Percentiles rank a stretch among this genome's conserved stretches.
Evolutionary conservation across 2,329 filamentous ascomycete species (phyloP).

Genomic region (Trichoderma sp.): DNA sequence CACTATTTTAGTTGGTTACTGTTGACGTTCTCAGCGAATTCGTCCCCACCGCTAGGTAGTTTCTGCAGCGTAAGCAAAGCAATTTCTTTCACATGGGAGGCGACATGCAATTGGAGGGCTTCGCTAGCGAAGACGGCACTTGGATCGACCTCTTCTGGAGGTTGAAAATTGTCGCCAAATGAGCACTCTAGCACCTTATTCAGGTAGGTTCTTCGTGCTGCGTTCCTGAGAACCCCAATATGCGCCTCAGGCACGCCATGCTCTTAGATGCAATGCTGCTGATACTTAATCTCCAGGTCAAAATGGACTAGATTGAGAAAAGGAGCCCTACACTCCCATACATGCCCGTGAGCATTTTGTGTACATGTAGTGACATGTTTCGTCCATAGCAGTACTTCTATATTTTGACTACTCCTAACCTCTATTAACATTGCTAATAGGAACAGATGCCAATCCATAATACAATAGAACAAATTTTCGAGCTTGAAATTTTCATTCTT

Average conservation of each 20-base stretch:
- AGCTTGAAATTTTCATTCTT: too few relatives aligned
- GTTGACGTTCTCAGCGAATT: not conserved
- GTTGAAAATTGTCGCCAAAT: constrained; percentile 4
- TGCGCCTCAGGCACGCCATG: not conserved
- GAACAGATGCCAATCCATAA: too few relatives aligned
- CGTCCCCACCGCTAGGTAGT: not conserved
- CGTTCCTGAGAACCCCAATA: constrained; percentile 1
- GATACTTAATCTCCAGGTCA: constrained; percentile 13
- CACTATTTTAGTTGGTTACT: not conserved
- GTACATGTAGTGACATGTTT: not conserved
- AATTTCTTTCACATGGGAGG: constrained; percentile 2
- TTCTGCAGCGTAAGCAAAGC: constrained; percentile 16
- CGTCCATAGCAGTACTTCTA: not conserved
- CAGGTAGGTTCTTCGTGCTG: not conserved
- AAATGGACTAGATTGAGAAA: not conserved
- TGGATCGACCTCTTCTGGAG: not conserved
- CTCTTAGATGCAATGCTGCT: constrained; percentile 15
- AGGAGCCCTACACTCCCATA: constrained; percentile 13
- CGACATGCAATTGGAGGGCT: constrained; percentile 12
- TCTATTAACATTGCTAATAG: too few relatives aligned
- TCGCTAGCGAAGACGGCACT: constrained; percentile 5
- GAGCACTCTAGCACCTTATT: not conserved
- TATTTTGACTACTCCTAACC: too few relatives aligned
- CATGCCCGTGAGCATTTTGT: constrained; percentile 6
- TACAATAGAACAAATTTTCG: too few relatives aligned